Evolutionary conservation across 2,329 filamentous ascomycete species (phyloP).

Genomic region (Fusarium secorum): DNA sequence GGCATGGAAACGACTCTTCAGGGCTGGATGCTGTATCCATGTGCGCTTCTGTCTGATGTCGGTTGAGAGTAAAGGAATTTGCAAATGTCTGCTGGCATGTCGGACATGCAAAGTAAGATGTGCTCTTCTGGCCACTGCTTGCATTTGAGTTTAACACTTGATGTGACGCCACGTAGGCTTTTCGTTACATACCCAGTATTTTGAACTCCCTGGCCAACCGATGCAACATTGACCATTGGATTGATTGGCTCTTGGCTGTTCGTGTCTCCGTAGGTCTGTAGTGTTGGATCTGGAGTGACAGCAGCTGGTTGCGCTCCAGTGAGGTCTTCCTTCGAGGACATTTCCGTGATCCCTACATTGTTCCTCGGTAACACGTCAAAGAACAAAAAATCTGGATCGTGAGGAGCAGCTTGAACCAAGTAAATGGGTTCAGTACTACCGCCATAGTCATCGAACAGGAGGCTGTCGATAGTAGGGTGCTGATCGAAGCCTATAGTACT

Average conservation of each 20-base stretch:
- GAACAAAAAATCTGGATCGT: not conserved
- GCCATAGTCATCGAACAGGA: not conserved
- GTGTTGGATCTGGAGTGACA: not conserved
- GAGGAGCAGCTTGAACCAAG: not conserved
- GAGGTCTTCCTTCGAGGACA: not conserved
- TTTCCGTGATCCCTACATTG: not conserved
- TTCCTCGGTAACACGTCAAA: fast-evolving
- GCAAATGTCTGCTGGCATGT: not conserved
- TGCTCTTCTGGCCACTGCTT: not conserved
- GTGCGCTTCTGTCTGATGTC: not conserved
- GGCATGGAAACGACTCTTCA: not conserved
- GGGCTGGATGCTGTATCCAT: not conserved
- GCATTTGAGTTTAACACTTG: not conserved
- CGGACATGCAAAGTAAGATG: not conserved
- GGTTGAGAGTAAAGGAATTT: not conserved
- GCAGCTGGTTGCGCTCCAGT: too few species aligned
- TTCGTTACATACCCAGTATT: not conserved
- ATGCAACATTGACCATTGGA: too few species aligned
- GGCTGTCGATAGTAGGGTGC: not conserved
- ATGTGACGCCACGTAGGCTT: not conserved
- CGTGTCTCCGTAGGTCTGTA: fast-evolving
- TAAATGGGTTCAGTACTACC: not conserved
- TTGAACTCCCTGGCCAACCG: too few species aligned
- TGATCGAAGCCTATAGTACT: not conserved
- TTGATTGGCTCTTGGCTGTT: not conserved